Conservation (phyloP, 2,329 filamentous ascomycete genomes). For the Aspergillus fructus region DNA sequence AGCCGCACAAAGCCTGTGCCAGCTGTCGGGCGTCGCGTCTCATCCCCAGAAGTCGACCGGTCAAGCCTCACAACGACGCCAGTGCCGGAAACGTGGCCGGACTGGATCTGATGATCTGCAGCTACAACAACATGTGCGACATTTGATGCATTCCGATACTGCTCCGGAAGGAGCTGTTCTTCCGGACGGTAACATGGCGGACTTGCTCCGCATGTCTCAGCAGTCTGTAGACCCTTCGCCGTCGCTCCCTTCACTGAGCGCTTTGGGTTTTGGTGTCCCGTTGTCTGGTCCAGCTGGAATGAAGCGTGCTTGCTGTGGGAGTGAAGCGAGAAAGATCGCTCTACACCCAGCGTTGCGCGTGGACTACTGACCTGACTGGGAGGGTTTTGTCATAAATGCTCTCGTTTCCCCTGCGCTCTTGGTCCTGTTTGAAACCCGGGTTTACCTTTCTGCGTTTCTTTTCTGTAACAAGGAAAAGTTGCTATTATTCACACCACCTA, state of each 20-base stretch:
- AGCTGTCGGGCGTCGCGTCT: slow-evolving; percentile 36
- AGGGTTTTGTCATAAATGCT: slow-evolving; percentile 4
- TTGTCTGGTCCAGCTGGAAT: slow-evolving; percentile 37
- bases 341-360: slow-evolving; percentile 34
- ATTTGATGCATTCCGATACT: slow-evolving; percentile 32
- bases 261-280: slow-evolving; percentile 23
- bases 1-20: slow-evolving; percentile 43
- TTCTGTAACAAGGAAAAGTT: slow-evolving; percentile 26
- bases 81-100: slow-evolving; percentile 41
- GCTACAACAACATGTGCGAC: slow-evolving; percentile 40
- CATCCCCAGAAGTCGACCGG: slow-evolving; percentile 16
- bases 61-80: slow-evolving; percentile 21
- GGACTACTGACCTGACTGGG: slow-evolving; percentile 26
- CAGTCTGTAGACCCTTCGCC: slow-evolving; percentile 17
- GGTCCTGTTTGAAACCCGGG: background rate
- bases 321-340: slow-evolving; percentile 37
- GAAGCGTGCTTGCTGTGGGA: slow-evolving; percentile 44
- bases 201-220: slow-evolving; percentile 32
- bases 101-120: slow-evolving; percentile 39
- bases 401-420: slow-evolving; percentile 11
- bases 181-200: slow-evolving; percentile 32
- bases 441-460: slow-evolving; percentile 18
- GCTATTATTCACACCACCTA: slow-evolving; percentile 11
- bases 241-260: slow-evolving; percentile 19
- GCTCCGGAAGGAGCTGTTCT: slow-evolving; percentile 27